A percentile compares a stretch with the other conserved stretches of the same genome.
These are phyloP conservation scores for Ilyonectria mors-panacis DNA, from an alignment of 2,329 filamentous ascomycete genomes.

Conservation along the genomic window DNA sequence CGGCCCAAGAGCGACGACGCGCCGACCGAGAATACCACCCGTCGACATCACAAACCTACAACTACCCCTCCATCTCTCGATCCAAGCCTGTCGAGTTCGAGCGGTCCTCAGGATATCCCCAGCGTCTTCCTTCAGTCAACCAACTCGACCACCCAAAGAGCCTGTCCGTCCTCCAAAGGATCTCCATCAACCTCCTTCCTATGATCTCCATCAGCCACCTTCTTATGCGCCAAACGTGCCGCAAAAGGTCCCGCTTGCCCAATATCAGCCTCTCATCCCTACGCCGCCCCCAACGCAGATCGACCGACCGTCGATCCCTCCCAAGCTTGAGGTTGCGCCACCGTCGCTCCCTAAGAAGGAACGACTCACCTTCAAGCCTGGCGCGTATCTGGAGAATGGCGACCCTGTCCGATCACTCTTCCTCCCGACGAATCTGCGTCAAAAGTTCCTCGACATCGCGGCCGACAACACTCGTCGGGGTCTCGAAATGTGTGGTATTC, in stretches of 20 bases:
- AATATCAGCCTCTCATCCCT: conserved; percentile 43
- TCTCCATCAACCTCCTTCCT: conserved; percentile 25
- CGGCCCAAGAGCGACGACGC: conserved; percentile 45
- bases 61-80: conserved; percentile 71
- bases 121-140: conserved; percentile 46
- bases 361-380: conserved; percentile 78
- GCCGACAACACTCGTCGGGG: conserved; percentile 83
- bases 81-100: conserved; percentile 65
- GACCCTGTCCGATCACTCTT: conserved; percentile 90
- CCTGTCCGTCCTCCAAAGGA: conserved; percentile 44
- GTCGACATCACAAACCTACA: conserved; percentile 57
- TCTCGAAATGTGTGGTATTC: conserved; percentile 94
- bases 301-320: conserved; percentile 47
- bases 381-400: conserved; percentile 91
- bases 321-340: conserved; percentile 46
- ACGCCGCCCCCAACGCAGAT: conserved; percentile 27
- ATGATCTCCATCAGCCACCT: conserved; percentile 35
- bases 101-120: conserved; percentile 37
- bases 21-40: conserved; percentile 47
- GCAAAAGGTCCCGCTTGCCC: conserved; percentile 47
- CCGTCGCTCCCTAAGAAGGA: conserved; percentile 63
- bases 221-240: conserved; percentile 46
- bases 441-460: conserved; percentile 81
- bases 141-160: conserved; percentile 54
- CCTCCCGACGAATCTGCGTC: conserved; percentile 82